Evolutionary conservation across 306 rosid species (phyloP).

Genomic region (Quercus mongolica): DNA sequence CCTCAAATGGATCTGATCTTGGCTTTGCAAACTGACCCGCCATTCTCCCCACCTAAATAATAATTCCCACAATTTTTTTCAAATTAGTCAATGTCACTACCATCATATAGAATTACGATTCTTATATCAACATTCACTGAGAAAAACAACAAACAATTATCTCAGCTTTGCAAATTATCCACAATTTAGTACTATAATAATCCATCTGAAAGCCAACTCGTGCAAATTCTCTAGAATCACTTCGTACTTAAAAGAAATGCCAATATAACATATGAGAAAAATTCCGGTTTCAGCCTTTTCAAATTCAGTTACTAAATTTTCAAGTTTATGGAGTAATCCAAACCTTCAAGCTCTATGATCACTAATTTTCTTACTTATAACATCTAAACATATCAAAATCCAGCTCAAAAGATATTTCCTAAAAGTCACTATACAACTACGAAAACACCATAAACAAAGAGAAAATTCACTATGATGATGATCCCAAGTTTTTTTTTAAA

Average conservation of each 20-base stretch:
- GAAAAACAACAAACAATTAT: background rate
- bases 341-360: too few species aligned
- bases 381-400: background rate
- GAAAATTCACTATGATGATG: too few species aligned
- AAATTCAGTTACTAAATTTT: background rate
- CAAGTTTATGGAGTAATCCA: background rate
- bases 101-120: background rate
- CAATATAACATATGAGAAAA: background rate
- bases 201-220: background rate
- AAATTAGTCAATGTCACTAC: background rate
- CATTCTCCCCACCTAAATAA: constrained; percentile 42
- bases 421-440: too few species aligned
- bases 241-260: too few species aligned
- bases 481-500: too few species aligned
- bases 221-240: too few species aligned
- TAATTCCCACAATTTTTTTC: background rate
- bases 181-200: background rate
- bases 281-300: background rate
- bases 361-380: too few species aligned
- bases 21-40: constrained; percentile 54
- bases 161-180: background rate
- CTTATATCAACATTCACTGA: background rate
- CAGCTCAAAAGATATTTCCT: too few species aligned
- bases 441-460: too few species aligned
- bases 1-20: constrained; percentile 37